Percentiles rank a stretch among this genome's conserved stretches.
These are phyloP conservation scores for Cytospora paraplurivora DNA, from an alignment of 2,329 filamentous ascomycete genomes.

Conservation along the genomic window DNA sequence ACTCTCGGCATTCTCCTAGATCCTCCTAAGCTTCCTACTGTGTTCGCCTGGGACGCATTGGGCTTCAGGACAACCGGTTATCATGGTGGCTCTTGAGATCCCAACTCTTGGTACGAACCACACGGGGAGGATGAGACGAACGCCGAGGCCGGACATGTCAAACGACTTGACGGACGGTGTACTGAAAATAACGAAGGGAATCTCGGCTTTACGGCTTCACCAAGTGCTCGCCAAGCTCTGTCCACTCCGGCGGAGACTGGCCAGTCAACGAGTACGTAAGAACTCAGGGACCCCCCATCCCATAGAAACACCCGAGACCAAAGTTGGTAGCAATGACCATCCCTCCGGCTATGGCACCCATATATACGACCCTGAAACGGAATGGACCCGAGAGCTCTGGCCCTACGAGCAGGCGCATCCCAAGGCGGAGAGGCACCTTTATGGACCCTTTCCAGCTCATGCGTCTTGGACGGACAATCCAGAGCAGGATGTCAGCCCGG, in stretches of 20 bases:
- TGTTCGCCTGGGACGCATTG: background rate
- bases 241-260: conserved; percentile 29
- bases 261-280: conserved; percentile 46
- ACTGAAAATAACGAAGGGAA: conserved; percentile 4
- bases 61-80: background rate
- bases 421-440: conserved; percentile 54
- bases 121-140: background rate
- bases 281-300: conserved; percentile 35
- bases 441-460: conserved; percentile 53
- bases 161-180: conserved; percentile 19
- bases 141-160: conserved; percentile 5
- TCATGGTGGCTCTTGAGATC: background rate
- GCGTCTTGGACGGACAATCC: conserved; percentile 44
- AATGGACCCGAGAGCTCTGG: conserved; percentile 37
- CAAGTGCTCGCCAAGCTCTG: conserved; percentile 25
- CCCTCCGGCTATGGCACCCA: conserved; percentile 39
- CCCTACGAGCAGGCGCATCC: conserved; percentile 54
- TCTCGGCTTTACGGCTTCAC: conserved; percentile 13
- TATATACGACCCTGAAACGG: background rate
- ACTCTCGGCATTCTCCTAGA: background rate
- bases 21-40: background rate
- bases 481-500: conserved; percentile 38
- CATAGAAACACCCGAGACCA: conserved; percentile 32
- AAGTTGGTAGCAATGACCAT: conserved; percentile 50
- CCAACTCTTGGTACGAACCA: background rate